Evolutionary conservation across 2,329 filamentous ascomycete species (phyloP), one percentile per base, ranked within the genome.

Genomic region (Cladophialophora yegresii): DNA sequence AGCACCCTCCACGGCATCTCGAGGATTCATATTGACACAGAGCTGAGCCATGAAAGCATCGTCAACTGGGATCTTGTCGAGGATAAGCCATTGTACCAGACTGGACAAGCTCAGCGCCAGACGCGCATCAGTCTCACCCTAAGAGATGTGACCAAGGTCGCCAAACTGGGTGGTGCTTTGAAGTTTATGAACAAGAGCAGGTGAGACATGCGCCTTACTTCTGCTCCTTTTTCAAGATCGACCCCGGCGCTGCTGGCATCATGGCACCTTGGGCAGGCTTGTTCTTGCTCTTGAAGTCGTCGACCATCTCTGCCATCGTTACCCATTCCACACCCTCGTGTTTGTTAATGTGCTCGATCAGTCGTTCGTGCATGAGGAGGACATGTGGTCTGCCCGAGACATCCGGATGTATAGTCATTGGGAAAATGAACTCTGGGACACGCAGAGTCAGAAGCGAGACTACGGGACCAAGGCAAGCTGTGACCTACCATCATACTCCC

Each of bases 81-180:
- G 0, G 78, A 85, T 36, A 72, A 63, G 40, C 69, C 73, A 66
- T 43, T 69, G 61, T 75, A 76, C 65, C 62, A 66, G 30, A 75
- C 73, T 5, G 83, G 83, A 0, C 73, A 72, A 62, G 83, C 79
- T 67, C 72, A 76, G 43, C 78, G 86, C 65, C 73, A 74, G 55
- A 85, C 80, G 30, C 80, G 86, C 68, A 78, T 85, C 36, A 88
- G 86, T 74, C 75, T 88, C 70, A 89, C 86, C 2, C 87, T 95
- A 74, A 84, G 93, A 69, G 93, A 98, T 79, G 93, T 98, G 47
- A 78, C 93, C 69, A 90, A 89, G 72, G 90, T 96, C 20, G 89
- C 89, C 7, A 91, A 87, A 70, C 77, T 92, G 23, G 89, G 89
- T 30, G 86, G 81, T 12, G 69, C 68, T 32, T 57, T 71, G 65